These are phyloP conservation scores for Rubus idaeus DNA, from an alignment of 306 rosid species.

Conservation along the genomic window DNA sequence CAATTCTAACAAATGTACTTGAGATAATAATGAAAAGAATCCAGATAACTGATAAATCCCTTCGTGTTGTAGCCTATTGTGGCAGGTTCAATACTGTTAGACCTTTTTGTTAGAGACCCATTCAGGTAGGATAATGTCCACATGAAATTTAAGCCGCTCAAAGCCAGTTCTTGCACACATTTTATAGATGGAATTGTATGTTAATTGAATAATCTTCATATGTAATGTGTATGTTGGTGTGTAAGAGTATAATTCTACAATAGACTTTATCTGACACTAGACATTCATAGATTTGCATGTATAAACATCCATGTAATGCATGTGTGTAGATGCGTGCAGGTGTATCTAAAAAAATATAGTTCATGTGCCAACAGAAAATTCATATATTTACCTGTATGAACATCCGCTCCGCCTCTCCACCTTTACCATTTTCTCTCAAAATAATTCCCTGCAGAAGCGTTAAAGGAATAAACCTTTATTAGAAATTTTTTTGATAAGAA, in stretches of 20 bases:
- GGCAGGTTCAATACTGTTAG: neutral
- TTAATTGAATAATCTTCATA: neutral
- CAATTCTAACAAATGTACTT: neutral
- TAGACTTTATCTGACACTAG: neutral
- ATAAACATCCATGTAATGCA: neutral
- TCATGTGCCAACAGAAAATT: constrained; percentile 5
- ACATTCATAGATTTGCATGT: neutral
- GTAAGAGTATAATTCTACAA: neutral
- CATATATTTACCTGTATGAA: constrained; percentile 81
- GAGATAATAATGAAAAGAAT: neutral
- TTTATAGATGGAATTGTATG: neutral
- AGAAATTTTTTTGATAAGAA: neutral
- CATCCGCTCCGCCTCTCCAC: constrained; percentile 96
- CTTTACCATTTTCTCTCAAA: constrained; percentile 72
- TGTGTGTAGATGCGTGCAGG: neutral
- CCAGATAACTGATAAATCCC: neutral
- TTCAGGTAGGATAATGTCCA: neutral
- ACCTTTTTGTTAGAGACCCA: neutral
- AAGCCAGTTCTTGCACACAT: neutral
- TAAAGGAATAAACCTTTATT: constrained; percentile 14
- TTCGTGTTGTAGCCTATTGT: neutral
- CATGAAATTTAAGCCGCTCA: neutral
- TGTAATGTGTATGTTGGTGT: neutral
- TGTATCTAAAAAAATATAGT: constrained; percentile 1
- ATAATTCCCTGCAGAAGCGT: constrained; percentile 70